Conservation (phyloP, 2,329 filamentous ascomycete species). For the Tolypocladium guangdongense region DNA sequence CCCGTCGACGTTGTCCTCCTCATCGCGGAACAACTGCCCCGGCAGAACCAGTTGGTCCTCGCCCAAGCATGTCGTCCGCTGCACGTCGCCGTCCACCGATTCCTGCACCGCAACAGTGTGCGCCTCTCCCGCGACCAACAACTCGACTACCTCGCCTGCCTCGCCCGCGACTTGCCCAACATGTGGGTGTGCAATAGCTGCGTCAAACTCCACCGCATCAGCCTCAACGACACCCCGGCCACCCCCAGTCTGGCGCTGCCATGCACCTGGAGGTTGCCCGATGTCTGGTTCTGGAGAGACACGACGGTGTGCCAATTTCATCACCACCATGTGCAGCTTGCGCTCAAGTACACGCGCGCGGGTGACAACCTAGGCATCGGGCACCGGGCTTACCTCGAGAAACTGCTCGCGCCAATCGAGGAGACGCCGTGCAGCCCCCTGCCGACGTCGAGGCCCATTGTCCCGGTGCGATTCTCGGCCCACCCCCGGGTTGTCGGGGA, state of each 20-base stretch:
- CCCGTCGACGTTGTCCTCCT: not conserved
- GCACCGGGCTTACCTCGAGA: constrained; percentile 1
- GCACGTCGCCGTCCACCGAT: not conserved
- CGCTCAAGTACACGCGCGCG: constrained; percentile 7
- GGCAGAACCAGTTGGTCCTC: not conserved
- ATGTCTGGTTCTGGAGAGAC: too few species aligned
- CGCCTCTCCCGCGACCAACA: not conserved
- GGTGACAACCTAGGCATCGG: not conserved
- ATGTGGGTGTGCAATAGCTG: constrained; percentile 7
- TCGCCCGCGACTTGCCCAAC: constrained; percentile 2
- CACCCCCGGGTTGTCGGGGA: constrained; percentile 4
- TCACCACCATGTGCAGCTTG: constrained; percentile 4
- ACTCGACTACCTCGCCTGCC: constrained; percentile 2
- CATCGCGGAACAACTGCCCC: not conserved
- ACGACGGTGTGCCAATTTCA: not conserved
- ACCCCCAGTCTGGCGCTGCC: not conserved
- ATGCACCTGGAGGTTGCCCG: not conserved
- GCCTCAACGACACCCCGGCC: not conserved
- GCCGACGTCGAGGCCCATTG: not conserved
- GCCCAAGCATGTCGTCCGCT: not conserved
- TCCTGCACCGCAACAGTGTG: not conserved
- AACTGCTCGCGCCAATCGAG: not conserved
- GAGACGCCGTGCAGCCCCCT: too few species aligned
- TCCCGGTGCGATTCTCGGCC: not conserved
- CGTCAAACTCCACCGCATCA: constrained; percentile 1